Evolutionary conservation across 768 basidiomycete species (phyloP).

Genomic region (Russula lepida): DNA sequence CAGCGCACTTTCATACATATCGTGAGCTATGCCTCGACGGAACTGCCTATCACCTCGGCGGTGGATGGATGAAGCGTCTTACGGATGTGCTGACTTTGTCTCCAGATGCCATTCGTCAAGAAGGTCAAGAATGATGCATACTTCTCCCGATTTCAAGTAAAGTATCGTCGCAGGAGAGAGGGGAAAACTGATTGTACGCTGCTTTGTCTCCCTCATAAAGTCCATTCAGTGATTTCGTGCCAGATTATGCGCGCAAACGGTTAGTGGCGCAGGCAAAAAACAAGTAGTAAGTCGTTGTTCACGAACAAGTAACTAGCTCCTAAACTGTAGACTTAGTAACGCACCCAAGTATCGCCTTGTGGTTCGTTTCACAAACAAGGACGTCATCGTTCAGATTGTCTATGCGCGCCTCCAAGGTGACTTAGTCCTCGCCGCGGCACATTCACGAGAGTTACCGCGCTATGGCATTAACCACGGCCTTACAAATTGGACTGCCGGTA

Average conservation of each 20-base stretch:
- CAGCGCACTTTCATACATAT: neutral
- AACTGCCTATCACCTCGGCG: constrained; percentile 29
- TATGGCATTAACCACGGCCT: constrained; percentile 98
- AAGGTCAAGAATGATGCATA: constrained; percentile 93
- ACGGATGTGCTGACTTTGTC: constrained; percentile 12
- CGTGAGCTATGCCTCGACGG: neutral
- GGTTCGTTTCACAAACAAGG: constrained; percentile 97
- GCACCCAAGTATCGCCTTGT: constrained; percentile 98
- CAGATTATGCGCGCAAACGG: constrained; percentile 97
- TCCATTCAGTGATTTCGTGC: neutral
- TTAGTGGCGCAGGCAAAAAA: constrained; percentile 98
- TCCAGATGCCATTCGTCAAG: constrained; percentile 93
- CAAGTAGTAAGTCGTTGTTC: constrained; percentile 69
- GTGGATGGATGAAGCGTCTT: constrained; percentile 26
- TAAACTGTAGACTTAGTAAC: constrained; percentile 43
- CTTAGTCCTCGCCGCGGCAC: constrained; percentile 82
- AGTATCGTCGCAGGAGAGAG: constrained; percentile 95
- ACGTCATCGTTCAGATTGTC: constrained; percentile 90
- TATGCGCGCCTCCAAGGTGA: constrained; percentile 98
- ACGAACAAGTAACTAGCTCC: neutral
- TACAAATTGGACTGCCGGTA: constrained; percentile 97
- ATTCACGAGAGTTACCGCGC: constrained; percentile 83
- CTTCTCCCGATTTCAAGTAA: constrained; percentile 98
- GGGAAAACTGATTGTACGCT: constrained; percentile 91
- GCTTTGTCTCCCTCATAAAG: neutral